These are phyloP conservation scores for Bryoerythrophyllum caledonicum DNA, from an alignment of 225 moss, liverwort and hornwort species.

Conservation along the genomic window DNA sequence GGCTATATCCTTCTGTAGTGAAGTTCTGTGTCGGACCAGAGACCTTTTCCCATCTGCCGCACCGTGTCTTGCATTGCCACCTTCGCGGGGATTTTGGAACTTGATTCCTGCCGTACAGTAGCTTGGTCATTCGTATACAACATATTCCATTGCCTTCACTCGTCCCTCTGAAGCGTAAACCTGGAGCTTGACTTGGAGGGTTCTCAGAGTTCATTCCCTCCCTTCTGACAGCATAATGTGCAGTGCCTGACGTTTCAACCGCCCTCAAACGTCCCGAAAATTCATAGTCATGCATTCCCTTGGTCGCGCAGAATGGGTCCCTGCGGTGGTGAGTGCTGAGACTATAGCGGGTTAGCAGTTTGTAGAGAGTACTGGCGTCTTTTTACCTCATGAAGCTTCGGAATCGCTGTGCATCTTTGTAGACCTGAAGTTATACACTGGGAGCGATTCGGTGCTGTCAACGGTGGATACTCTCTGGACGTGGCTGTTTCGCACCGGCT, in stretches of 20 bases:
- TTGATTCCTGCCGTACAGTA: slow-evolving; percentile 5
- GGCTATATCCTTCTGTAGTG: background rate
- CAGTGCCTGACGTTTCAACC: background rate
- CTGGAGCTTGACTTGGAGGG: slow-evolving; percentile 12
- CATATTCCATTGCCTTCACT: background rate
- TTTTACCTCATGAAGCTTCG: background rate
- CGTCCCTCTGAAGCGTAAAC: slow-evolving; percentile 13
- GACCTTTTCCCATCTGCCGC: background rate
- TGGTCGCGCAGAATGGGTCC: background rate
- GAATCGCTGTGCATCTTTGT: slow-evolving; percentile 13
- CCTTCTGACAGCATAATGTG: background rate
- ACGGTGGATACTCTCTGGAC: background rate
- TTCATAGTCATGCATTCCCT: background rate
- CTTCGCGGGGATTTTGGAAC: background rate
- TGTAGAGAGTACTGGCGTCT: background rate
- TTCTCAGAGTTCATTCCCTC: background rate
- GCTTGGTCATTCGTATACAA: background rate
- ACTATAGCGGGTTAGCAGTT: slow-evolving; percentile 6
- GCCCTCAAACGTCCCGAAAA: background rate
- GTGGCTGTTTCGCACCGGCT: background rate
- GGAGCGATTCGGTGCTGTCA: slow-evolving; percentile 15
- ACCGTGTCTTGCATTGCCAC: slow-evolving; percentile 15
- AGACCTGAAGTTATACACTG: background rate
- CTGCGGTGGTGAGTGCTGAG: slow-evolving; percentile 20
- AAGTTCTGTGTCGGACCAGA: background rate